phyloP scores from a whole-genome alignment of 495 filamentous ascomycete species.

The Penicillium coffeae region DNA sequence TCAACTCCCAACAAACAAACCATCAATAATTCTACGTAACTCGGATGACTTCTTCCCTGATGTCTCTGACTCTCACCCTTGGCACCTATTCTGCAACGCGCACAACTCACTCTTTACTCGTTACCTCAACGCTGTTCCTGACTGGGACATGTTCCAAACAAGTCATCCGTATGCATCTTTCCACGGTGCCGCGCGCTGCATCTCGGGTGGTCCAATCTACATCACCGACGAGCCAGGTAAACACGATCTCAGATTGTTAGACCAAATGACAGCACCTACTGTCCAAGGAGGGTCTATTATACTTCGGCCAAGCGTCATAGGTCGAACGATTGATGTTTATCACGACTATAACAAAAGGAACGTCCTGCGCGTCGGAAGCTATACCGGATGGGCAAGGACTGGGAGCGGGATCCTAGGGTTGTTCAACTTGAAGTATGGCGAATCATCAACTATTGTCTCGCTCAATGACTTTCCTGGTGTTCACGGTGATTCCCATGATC shows the following conservation, averaged over 20 bases:
- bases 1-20: conserved; percentile 69
- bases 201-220: conserved; percentile 88
- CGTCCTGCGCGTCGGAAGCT: conserved; percentile 76
- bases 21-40: conserved; percentile 71
- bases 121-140: conserved; percentile 70
- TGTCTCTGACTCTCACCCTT: conserved; percentile 71
- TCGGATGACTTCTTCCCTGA: conserved; percentile 93
- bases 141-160: conserved; percentile 99
- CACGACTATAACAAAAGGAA: conserved; percentile 65
- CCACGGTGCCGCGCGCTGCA: conserved; percentile 85
- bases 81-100: conserved; percentile 93
- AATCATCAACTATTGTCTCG: conserved; percentile 61
- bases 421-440: conserved; percentile 67
- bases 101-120: conserved; percentile 83
- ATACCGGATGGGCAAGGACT: conserved; percentile 55
- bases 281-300: conserved; percentile 66
- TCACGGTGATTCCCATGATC: conserved; percentile 21
- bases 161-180: conserved; percentile 69
- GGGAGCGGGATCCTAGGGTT: conserved; percentile 77
- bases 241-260: conserved; percentile 69
- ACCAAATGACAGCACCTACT: conserved; percentile 71
- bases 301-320: conserved; percentile 68
- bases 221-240: conserved; percentile 85
- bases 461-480: conserved; percentile 72
- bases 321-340: conserved; percentile 68